phyloP scores from a whole-genome alignment of 2,329 filamentous ascomycete species.

The Alternaria arborescens region DNA sequence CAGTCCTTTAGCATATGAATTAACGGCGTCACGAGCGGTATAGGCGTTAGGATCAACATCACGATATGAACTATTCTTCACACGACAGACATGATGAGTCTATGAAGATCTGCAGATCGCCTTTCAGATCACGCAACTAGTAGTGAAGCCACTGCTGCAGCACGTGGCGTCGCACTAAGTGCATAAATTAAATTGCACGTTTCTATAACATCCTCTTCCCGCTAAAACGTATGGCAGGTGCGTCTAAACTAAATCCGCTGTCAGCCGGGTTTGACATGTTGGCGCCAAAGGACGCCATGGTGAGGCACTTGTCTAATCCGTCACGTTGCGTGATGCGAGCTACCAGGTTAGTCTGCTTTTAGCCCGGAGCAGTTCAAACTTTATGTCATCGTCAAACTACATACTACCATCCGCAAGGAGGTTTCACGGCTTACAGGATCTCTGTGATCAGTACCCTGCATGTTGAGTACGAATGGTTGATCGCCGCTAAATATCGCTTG shows the following conservation, averaged over 20 bases:
- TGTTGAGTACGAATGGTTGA: not conserved
- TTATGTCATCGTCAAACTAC: constrained; percentile 29
- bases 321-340: constrained; percentile 5
- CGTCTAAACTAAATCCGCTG: constrained; percentile 26
- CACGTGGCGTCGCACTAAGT: constrained; percentile 25
- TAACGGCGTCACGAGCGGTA: constrained; percentile 26
- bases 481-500: not conserved
- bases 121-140: constrained; percentile 15
- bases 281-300: constrained; percentile 8
- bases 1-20: constrained; percentile 17
- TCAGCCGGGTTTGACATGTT: constrained; percentile 30
- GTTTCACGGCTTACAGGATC: constrained; percentile 2
- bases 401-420: constrained; percentile 3
- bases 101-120: constrained; percentile 17
- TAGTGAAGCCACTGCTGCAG: constrained; percentile 26
- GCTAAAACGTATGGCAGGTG: constrained; percentile 23
- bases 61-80: constrained; percentile 9
- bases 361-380: constrained; percentile 10
- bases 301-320: constrained; percentile 12
- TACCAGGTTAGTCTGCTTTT: constrained; percentile 10
- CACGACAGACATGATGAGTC: constrained; percentile 8
- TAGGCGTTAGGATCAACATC: constrained; percentile 16
- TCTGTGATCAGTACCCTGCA: constrained; percentile 3
- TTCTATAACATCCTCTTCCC: constrained; percentile 15
- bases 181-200: constrained; percentile 24